phyloP scores from a whole-genome alignment of 225 moss, liverwort and hornwort species.

The Physcomitrium patens region DNA sequence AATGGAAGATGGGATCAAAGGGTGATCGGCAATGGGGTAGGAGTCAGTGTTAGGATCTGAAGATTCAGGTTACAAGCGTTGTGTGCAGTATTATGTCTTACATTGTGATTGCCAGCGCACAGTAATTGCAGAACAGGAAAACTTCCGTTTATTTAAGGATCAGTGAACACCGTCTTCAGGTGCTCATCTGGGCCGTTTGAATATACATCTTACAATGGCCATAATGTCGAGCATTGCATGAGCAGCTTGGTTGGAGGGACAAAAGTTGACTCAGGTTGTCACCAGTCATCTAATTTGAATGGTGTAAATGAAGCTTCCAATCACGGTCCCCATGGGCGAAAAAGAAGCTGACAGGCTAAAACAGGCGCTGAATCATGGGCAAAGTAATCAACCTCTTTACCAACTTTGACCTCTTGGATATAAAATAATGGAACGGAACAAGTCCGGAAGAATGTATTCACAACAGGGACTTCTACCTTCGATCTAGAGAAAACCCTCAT shows the following conservation, averaged over 20 bases:
- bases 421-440: conserved; percentile 29
- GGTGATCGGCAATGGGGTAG: too few relatives aligned
- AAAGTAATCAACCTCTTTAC: conserved; percentile 24
- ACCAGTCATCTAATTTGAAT: conserved; percentile 22
- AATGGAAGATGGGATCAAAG: too few relatives aligned
- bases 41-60: too few relatives aligned
- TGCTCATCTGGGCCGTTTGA: conserved; percentile 21
- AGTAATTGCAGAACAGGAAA: too few relatives aligned
- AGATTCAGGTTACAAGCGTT: too few relatives aligned
- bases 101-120: too few relatives aligned
- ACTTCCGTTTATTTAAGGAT: too few relatives aligned
- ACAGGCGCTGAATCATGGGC: conserved; percentile 32
- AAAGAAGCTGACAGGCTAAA: background rate
- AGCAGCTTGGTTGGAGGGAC: conserved; percentile 10
- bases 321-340: conserved; percentile 22
- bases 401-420: conserved; percentile 26
- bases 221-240: conserved; percentile 24
- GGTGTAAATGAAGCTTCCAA: conserved; percentile 30
- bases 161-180: background rate
- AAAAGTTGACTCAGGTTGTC: conserved; percentile 17
- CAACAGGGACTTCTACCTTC: conserved; percentile 25
- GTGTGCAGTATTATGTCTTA: too few relatives aligned
- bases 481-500: background rate
- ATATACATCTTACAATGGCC: conserved; percentile 27
- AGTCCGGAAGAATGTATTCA: conserved; percentile 41